Conservation (phyloP, 371 early-diverging fungal genomes). For the Syncephalastrum racemosum region DNA sequence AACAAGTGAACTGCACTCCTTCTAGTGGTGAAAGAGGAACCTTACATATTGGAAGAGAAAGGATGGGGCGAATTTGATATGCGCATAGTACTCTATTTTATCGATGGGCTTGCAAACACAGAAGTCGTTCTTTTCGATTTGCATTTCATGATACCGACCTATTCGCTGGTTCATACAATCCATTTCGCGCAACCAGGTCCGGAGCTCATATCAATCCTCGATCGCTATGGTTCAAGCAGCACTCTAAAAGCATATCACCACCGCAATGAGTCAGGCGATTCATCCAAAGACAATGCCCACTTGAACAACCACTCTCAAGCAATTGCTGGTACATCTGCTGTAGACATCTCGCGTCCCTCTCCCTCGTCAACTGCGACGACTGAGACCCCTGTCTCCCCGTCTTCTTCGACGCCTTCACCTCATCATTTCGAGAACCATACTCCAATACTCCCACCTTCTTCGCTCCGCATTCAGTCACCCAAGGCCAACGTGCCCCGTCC, state of each 20-base stretch:
- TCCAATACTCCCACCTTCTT: not conserved
- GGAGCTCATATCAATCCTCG: no score
- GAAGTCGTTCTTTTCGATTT: constrained; percentile 56
- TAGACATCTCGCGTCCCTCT: no score
- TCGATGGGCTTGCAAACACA: constrained; percentile 45
- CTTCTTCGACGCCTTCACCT: no score
- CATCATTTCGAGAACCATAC: no score
- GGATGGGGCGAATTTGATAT: constrained; percentile 77
- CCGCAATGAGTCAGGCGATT: constrained; percentile 24
- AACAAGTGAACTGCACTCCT: not conserved
- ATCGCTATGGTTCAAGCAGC: no score
- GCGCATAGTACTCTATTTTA: constrained; percentile 56
- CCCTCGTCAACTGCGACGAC: no score
- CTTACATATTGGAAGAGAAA: constrained; percentile 51
- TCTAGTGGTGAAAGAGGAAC: constrained; percentile 61
- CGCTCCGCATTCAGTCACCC: not conserved
- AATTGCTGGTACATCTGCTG: no score
- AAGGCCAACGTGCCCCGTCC: not conserved
- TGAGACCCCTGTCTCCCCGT: no score
- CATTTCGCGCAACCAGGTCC: constrained; percentile 3
- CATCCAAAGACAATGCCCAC: not conserved
- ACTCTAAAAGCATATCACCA: constrained; percentile 22
- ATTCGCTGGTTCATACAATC: constrained; percentile 47
- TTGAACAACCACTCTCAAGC: no score
- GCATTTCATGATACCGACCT: constrained; percentile 54